Evolutionary conservation across 495 filamentous ascomycete species (phyloP), one percentile per base, ranked within the genome.

Genomic region (Astrothelium macrocarpum): DNA sequence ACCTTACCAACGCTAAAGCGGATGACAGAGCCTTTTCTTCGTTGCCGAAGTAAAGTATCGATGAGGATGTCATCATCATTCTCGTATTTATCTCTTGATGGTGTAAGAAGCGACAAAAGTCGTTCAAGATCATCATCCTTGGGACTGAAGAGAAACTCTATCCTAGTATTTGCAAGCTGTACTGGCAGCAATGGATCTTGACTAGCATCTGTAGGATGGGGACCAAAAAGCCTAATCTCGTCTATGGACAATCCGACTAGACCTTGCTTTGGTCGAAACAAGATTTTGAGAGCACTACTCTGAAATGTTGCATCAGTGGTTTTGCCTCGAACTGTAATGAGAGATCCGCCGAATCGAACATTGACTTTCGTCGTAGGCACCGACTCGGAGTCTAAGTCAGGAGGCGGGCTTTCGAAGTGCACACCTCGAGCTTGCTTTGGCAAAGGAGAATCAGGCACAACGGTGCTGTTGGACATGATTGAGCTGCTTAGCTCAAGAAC

Each of bases 61-160:
- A 97, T 80, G 77, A 99, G 84, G 64, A 99, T 96, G 70, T 97
- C 95, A 68, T 96, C 91, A 65, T 91, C 88, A 53, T 88, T 84
- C 62, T 95, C 91, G 69, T 95, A 97, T 66, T 90, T 91, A 73
- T 94, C 84, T 65, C 90, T 92, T 1, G 91, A 96, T 0, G 95
- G 95, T 11, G 89, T 96, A 53, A 97, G 85, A 26, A 99, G 79
- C 32, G 87, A 87, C 16, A 99, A 76, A 7, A 99, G 80, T 53
- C 86, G 82, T 67, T 89, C 87, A 1, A 99, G 76, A 70, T 99
- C 95, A 31, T 80, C 79, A 59, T 93, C 85, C 62, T 87, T 87
- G 0, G 95, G 93, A 3, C 80, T 72, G 59, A 80, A 78, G 2
- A 91, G 71, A 70, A 88, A 96, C 58, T 96, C 90, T 42, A 94